Base-by-base conservation (phyloP, 2,329 filamentous ascomycete genomes). In the Ceratocystis variospora region DNA sequence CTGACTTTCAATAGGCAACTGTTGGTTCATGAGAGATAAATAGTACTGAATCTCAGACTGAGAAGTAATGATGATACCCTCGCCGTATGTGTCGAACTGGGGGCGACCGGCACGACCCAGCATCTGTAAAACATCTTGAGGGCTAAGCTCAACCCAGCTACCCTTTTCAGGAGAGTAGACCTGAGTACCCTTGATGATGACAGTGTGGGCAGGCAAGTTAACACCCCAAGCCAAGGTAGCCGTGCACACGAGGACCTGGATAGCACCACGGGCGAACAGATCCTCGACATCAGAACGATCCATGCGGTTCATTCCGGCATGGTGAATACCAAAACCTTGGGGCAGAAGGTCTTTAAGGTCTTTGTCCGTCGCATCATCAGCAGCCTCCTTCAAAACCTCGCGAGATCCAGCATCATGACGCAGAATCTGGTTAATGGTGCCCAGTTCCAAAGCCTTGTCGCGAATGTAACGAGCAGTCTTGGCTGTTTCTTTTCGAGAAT, bases 171-270 rank as follows among this genome's bases (percentile, higher is more conserved):
- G 94, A 0, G 94, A 97, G 77, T 99, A 99, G 22, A 99, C 88
- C 73, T 96, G 91, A 0, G 94, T 99, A 66, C 94, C 94, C 77
- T 99, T 99, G 79, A 99, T 99, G 73, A 99, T 93, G 72, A 99
- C 94, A 0, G 94, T 97, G 73, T 99, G 94, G 1, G 94, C 94
- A 3, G 94, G 94, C 73, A 99, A 78, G 76, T 99, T 99, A 73
- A 99, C 94, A 84, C 94, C 94, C 94, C 94, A 99, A 28, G 94
- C 94, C 64, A 99, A 80, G n/a, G 94, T 99, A 48, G 95, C 93
- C 48, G 94, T 99, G 76, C 91, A 97, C 45, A 97, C 93, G 63
- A 99, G 85, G 1, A 99, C 94, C 74, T 96, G 92, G 46, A 99
- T 90, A 41, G 89, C 86, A 69, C 93, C 93, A 73, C 92, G 88